Evolutionary conservation across 768 basidiomycete species (phyloP), one percentile per base, ranked within the genome.

Genomic region (Sarcodon sp.): DNA sequence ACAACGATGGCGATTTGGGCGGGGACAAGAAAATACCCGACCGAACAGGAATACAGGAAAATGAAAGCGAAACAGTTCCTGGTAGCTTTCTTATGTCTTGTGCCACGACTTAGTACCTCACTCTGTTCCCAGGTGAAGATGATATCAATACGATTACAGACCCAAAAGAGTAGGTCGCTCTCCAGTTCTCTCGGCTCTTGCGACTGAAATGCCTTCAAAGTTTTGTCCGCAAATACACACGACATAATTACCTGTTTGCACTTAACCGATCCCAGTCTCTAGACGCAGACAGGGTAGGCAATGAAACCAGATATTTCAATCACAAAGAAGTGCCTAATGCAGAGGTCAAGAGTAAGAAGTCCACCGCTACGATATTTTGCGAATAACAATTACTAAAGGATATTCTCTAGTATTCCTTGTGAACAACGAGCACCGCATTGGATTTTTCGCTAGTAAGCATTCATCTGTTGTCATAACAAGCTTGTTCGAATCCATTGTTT

Each of bases 291-390:
- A 48, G 54, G 8, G 49, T 67, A 9, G 71, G 73, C 0, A 73
- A 76, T 56, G 59, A 65, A 38, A 71, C 66, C 0, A 60, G 73
- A 33, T 76, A 66, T 47, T 51, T 75, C 1, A 76, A 76, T 51
- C 68, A 71, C 46, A 41, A 16, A 12, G 41, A 44, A 4, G 33
- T 51, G 16, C 41, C 45, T 6, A 59, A 58, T 48, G 53, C 53
- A 12, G 46, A 43, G 7, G 63, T 65, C 47, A 49, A 0, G 1
- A 7, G 68, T 69, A 48, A 52, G 61, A 57, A 13, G 6, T 44
- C 16, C 37, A 43, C 16, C 37, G 35, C 36, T 48, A 39, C 10
- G 6, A 1, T 15, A 32, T 6, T 48, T 12, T 15, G 3, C 12
- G 15, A 15, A 2, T 3, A 38, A 27, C 4, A 34, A 16, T 47